Evolutionary conservation across 345 rosid species (phyloP).

Genomic region (Arabidopsis suecica): DNA sequence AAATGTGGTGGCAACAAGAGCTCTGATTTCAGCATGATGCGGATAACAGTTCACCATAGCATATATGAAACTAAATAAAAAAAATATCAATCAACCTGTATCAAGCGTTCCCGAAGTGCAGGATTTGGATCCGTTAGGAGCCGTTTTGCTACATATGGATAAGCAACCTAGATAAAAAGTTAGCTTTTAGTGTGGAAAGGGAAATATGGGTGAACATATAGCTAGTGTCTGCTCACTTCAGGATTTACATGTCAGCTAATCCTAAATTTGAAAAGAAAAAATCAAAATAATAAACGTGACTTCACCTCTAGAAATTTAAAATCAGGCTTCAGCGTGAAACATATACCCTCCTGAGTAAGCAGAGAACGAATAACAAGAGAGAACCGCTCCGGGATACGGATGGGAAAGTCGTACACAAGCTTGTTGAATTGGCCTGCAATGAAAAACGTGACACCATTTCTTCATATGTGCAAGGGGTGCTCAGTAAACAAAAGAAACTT

Average conservation of each 20-base stretch:
- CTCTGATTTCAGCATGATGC: conserved; percentile 1
- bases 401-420: conserved; percentile 89
- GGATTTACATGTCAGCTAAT: conserved; percentile 8
- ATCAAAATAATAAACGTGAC: conserved; percentile 11
- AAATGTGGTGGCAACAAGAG: conserved; percentile 22
- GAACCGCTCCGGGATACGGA: conserved; percentile 96
- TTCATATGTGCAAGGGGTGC: conserved; percentile 18
- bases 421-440: conserved; percentile 85
- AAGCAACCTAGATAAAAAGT: conserved; percentile 71
- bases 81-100: conserved; percentile 65
- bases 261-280: neutral
- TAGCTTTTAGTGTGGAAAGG: conserved; percentile 19
- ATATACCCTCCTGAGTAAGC: conserved; percentile 95
- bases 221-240: conserved; percentile 27
- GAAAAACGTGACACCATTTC: conserved; percentile 24
- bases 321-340: conserved; percentile 92
- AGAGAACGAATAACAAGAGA: conserved; percentile 95
- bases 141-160: conserved; percentile 97
- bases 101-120: conserved; percentile 92
- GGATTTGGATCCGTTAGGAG: conserved; percentile 96
- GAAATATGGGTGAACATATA: neutral
- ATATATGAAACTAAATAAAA: conserved; percentile 11
- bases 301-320: conserved; percentile 98
- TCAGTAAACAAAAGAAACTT: conserved; percentile 10
- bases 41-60: neutral